A percentile compares a stretch with the other conserved stretches of the same genome.
phyloP scores from a whole-genome alignment of 441 rosid species.

The Bruguiera hainesii region DNA sequence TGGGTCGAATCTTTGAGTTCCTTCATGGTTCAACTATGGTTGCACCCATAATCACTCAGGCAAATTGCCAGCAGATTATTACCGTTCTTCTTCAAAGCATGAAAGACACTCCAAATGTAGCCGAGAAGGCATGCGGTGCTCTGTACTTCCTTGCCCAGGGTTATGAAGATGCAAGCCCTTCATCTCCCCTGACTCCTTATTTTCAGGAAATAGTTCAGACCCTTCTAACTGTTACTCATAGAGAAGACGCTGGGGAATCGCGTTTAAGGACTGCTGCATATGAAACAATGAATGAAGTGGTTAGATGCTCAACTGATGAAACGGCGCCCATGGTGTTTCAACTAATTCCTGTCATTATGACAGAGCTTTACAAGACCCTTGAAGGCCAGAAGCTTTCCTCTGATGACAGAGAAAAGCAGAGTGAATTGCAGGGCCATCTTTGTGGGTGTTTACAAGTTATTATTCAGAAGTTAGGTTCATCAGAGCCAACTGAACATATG shows the following conservation, averaged over 20 bases:
- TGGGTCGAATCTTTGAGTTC: constrained; percentile 44
- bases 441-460: constrained; percentile 62
- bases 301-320: constrained; percentile 44
- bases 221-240: constrained; percentile 37
- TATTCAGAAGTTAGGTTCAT: constrained; percentile 41
- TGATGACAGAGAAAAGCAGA: constrained; percentile 41
- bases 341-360: constrained; percentile 40
- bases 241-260: constrained; percentile 43
- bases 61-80: constrained; percentile 40
- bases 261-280: constrained; percentile 45
- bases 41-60: constrained; percentile 37
- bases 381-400: constrained; percentile 37
- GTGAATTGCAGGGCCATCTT: constrained; percentile 46
- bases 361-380: constrained; percentile 39
- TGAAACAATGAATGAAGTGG: constrained; percentile 47
- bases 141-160: constrained; percentile 64
- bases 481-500: constrained; percentile 35
- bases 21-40: constrained; percentile 42
- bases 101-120: constrained; percentile 57
- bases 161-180: constrained; percentile 39
- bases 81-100: constrained; percentile 43
- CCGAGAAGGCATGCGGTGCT: constrained; percentile 76
- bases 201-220: constrained; percentile 44
- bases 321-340: constrained; percentile 41
- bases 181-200: constrained; percentile 38